Evolutionary conservation across 495 filamentous ascomycete genomes (phyloP).

Genomic region (Aspergillus wentii): DNA sequence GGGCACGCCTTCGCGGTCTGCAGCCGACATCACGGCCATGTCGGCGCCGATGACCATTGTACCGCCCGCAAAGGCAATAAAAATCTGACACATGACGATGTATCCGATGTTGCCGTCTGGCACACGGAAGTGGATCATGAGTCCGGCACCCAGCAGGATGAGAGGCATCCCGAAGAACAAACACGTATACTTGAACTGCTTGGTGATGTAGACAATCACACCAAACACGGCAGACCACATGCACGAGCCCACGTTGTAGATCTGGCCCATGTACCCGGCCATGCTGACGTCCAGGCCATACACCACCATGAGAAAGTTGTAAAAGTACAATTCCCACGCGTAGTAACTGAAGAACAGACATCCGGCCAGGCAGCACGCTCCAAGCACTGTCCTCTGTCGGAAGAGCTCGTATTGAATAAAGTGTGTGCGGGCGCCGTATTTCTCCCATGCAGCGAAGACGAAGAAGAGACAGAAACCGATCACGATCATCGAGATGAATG

Average conservation of each 20-base stretch:
- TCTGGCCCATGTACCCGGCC: slow-evolving; percentile 61
- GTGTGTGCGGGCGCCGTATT: slow-evolving; percentile 46
- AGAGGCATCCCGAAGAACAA: slow-evolving; percentile 60
- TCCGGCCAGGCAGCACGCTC: slow-evolving; percentile 52
- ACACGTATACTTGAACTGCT: slow-evolving; percentile 53
- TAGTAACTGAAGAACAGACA: slow-evolving; percentile 58
- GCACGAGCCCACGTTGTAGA: slow-evolving; percentile 67
- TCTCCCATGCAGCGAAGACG: slow-evolving; percentile 57
- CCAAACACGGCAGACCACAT: slow-evolving; percentile 59
- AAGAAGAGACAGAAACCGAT: slow-evolving; percentile 51
- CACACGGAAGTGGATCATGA: slow-evolving; percentile 69
- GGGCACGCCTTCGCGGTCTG: slow-evolving; percentile 54
- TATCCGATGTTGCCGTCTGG: slow-evolving; percentile 55
- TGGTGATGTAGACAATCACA: slow-evolving; percentile 49
- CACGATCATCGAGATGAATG: slow-evolving; percentile 53
- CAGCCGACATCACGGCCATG: slow-evolving; percentile 64
- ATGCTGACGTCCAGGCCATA: slow-evolving; percentile 51
- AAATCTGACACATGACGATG: slow-evolving; percentile 73
- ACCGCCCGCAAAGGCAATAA: slow-evolving; percentile 62
- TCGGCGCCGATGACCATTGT: slow-evolving; percentile 58
- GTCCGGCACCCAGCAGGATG: slow-evolving; percentile 58
- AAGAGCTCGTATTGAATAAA: slow-evolving; percentile 61
- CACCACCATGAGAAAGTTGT: slow-evolving; percentile 69
- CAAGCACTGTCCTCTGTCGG: slow-evolving; percentile 58
- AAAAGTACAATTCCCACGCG: slow-evolving; percentile 65